phyloP scores from a whole-genome alignment of 768 basidiomycete genomes.

The Bullera alba region DNA sequence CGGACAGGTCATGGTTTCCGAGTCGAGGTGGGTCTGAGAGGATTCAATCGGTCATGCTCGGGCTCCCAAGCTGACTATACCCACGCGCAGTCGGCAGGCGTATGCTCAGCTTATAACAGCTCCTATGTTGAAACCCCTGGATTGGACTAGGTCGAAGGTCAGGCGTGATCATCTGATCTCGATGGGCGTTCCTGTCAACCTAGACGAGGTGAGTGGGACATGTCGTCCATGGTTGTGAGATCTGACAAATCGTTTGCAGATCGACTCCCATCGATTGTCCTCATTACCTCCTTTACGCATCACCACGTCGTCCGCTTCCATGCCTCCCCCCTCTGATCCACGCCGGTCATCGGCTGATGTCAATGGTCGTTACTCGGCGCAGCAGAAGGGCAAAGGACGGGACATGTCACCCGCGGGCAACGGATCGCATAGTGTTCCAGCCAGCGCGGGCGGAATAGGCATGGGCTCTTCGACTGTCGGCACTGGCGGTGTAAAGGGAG shows the following conservation, averaged over 20 bases:
- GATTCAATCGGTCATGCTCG: conserved; percentile 1
- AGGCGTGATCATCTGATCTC: conserved; percentile 83
- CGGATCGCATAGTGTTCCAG: conserved; percentile 26
- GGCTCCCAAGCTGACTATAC: conserved; percentile 2
- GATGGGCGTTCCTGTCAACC: conserved; percentile 86
- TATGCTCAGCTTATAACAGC: conserved; percentile 65
- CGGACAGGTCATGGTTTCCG: conserved; percentile 66
- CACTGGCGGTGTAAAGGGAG: conserved; percentile 3
- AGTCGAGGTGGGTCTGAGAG: conserved; percentile 58
- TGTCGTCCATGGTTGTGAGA: neutral
- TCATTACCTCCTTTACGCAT: conserved; percentile 71
- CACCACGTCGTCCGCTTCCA: conserved; percentile 56
- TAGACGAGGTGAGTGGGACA: conserved; percentile 66
- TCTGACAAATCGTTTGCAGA: conserved; percentile 13
- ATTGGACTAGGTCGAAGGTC: conserved; percentile 88
- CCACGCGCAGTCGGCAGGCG: conserved; percentile 60
- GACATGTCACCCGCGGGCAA: conserved; percentile 44
- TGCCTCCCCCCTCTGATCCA: neutral
- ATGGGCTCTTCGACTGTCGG: no score
- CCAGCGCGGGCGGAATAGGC: neutral
- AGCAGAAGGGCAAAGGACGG: conserved; percentile 49
- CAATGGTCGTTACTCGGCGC: conserved; percentile 6
- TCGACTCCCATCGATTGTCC: conserved; percentile 38
- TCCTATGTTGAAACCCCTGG: conserved; percentile 74
- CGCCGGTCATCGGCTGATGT: neutral